Evolutionary conservation across 2,329 filamentous ascomycete genomes (phyloP), one percentile per base, ranked within the genome.

Genomic region (Biscogniauxia sp.): DNA sequence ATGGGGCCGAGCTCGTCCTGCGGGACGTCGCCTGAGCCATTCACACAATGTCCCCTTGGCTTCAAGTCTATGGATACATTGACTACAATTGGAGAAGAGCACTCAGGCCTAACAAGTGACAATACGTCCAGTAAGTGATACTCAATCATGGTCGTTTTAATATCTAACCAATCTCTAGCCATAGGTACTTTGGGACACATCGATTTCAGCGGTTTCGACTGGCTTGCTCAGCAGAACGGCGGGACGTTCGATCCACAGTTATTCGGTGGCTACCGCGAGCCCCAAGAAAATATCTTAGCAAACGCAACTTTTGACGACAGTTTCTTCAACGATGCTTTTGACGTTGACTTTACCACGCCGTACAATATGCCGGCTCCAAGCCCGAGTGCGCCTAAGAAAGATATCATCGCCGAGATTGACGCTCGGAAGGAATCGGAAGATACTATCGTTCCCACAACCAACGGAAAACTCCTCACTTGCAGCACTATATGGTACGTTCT

Each of bases 241-340:
- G 91, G 91, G 59, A 87, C 90, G 65, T 97, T 98, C 70, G 93
- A 98, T 64, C 94, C 95, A 0, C 88, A 95, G 58, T 82, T 98
- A 4, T 98, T 97, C 74, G 91, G 90, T 57, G 91, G 93, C 68
- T 98, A 97, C 76, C 88, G 95, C 56, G 95, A 99, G 71, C 88
- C 92, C 0, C 92, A 96, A 70, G 90, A 92, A 60, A 94, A 89
- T 58, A 83, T 96, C 15, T 77, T 96, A 19, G 80, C 81, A 66
- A 88, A 79, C 70, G 85, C 83, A 51, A 86, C 87, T 8, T 91
- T 96, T 66, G 91, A 92, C 58, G 90, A 87, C 64, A 81, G 75
- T 59, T 84, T 87, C 68, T 87, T 87, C 75, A 85, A 85, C 66
- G 93, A 97, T 68, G 90, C 92, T 15, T 89, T 96, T 72, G 89